Conservation (phyloP, 345 rosid species). For the Arabis hirsuta region DNA sequence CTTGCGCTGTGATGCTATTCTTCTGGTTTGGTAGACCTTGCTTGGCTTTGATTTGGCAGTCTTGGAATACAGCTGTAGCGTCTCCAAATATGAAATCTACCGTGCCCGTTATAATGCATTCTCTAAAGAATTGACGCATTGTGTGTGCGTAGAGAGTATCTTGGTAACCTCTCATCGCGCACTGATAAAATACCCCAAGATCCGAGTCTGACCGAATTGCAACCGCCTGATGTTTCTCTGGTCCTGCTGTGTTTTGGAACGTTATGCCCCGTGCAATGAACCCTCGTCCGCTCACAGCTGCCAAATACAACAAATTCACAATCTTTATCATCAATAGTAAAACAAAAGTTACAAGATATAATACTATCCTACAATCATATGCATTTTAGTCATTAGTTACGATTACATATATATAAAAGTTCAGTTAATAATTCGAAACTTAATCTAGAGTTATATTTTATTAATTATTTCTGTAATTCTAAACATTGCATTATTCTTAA, state of each 20-base stretch:
- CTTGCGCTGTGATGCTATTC: conserved; percentile 86
- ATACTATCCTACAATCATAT: too few species aligned
- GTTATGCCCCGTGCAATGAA: conserved; percentile 80
- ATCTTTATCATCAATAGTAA: background rate
- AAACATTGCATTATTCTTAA: background rate
- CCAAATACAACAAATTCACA: conserved; percentile 28
- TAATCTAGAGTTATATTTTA: background rate
- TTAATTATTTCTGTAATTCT: background rate
- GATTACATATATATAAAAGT: background rate
- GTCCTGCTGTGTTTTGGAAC: conserved; percentile 86
- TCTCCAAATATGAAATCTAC: conserved; percentile 91
- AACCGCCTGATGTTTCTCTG: conserved; percentile 84
- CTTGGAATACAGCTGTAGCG: conserved; percentile 71
- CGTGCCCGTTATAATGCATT: conserved; percentile 80
- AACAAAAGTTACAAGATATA: background rate
- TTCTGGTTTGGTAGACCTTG: conserved; percentile 72
- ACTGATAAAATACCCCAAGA: conserved; percentile 64
- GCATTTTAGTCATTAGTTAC: background rate
- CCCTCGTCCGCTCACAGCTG: conserved; percentile 90
- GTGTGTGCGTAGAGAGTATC: conserved; percentile 88
- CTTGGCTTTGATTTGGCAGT: conserved; percentile 65
- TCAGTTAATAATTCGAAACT: background rate
- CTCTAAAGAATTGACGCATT: conserved; percentile 87
- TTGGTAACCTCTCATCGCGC: conserved; percentile 73
- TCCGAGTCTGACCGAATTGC: conserved; percentile 84